phyloP scores from a whole-genome alignment of 2,329 filamentous ascomycete species.

The Karstenula rhodostoma region DNA sequence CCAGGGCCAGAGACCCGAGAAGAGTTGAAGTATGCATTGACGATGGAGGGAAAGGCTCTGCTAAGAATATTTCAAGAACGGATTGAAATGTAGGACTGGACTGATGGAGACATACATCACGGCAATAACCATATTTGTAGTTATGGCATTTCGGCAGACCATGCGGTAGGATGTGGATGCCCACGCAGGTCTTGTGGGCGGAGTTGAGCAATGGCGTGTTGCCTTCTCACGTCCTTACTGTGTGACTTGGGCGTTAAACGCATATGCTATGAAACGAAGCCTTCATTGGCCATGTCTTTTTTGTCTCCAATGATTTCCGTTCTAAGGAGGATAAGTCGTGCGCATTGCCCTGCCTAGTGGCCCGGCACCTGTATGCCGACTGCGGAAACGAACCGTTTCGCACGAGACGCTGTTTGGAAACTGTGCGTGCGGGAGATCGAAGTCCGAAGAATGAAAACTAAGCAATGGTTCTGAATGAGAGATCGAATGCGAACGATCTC shows the following conservation, averaged over 20 bases:
- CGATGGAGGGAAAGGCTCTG: background rate
- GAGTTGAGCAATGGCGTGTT: background rate
- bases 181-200: background rate
- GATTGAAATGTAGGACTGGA: background rate
- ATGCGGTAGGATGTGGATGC: background rate
- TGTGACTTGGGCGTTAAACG: background rate
- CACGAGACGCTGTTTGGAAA: slow-evolving; percentile 1
- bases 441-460: background rate
- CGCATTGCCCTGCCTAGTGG: background rate
- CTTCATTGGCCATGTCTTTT: background rate
- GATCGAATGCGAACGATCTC: background rate
- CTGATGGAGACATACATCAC: background rate
- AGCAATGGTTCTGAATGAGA: background rate
- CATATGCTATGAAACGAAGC: background rate
- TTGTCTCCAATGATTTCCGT: background rate
- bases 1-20: slow-evolving; percentile 4
- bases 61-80: background rate
- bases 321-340: background rate
- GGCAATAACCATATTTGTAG: slow-evolving; percentile 4
- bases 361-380: background rate
- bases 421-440: background rate
- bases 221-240: background rate
- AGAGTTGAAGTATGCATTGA: slow-evolving; percentile 10
- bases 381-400: background rate
- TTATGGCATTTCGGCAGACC: background rate